These are phyloP conservation scores for Mimosa pudica DNA, from an alignment of 306 rosid species.

Conservation along the genomic window DNA sequence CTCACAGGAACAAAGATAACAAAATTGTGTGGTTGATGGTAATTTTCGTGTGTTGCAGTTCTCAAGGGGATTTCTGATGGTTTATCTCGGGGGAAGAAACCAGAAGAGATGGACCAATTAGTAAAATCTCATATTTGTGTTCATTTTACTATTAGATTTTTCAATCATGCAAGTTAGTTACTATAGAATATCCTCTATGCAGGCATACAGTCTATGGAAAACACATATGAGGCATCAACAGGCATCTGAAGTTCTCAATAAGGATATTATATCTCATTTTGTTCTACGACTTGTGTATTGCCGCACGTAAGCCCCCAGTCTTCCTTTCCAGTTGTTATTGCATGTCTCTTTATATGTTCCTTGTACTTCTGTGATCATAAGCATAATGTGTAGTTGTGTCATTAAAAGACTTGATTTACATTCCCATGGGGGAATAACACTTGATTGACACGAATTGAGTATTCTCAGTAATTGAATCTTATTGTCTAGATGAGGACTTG, in stretches of 20 bases:
- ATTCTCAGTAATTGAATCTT: slow-evolving; percentile 2
- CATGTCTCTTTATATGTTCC: neutral
- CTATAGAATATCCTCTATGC: slow-evolving; percentile 28
- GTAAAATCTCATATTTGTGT: slow-evolving; percentile 39
- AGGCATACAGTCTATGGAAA: slow-evolving; percentile 66
- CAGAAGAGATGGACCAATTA: slow-evolving; percentile 76
- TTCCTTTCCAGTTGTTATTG: slow-evolving; percentile 1
- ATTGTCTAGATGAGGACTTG: slow-evolving; percentile 8
- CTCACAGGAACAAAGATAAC: too few species aligned
- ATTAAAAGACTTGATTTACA: slow-evolving; percentile 6
- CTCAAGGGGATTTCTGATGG: slow-evolving; percentile 92
- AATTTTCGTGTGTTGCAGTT: slow-evolving; percentile 58
- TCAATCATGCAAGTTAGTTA: slow-evolving; percentile 12
- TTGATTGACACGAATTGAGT: slow-evolving; percentile 24
- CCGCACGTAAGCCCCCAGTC: slow-evolving; percentile 62
- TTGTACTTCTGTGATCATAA: slow-evolving; percentile 3
- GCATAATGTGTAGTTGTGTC: slow-evolving; percentile 9
- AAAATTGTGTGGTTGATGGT: slow-evolving; percentile 13
- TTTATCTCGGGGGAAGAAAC: slow-evolving; percentile 83
- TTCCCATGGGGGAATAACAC: neutral
- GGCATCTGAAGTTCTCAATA: slow-evolving; percentile 63
- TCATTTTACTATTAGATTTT: slow-evolving; percentile 9
- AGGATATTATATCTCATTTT: slow-evolving; percentile 92
- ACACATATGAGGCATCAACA: slow-evolving; percentile 68
- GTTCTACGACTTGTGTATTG: slow-evolving; percentile 90